A percentile compares a stretch with the other conserved stretches of the same genome.
These are phyloP conservation scores for Hyaloraphidium curvatum DNA, from an alignment of 192 early-diverging fungal genomes.

Conservation along the genomic window DNA sequence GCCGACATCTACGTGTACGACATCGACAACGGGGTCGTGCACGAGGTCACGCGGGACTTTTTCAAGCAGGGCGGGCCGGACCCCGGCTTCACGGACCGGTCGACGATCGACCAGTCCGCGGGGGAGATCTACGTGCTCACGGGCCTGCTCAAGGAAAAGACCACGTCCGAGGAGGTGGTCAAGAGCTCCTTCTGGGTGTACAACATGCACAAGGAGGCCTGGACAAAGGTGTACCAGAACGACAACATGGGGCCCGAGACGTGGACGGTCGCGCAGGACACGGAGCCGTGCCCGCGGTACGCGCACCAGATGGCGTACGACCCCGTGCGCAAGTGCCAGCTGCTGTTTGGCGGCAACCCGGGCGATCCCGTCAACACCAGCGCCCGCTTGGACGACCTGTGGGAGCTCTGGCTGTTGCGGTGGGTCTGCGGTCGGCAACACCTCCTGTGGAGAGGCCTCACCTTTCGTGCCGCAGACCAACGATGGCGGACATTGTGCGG, in stretches of 20 bases:
- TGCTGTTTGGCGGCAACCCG: slow-evolving; percentile 89
- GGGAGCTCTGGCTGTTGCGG: slow-evolving; percentile 52
- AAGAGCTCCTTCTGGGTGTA: slow-evolving; percentile 71
- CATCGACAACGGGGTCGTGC: slow-evolving; percentile 55
- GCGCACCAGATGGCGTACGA: slow-evolving; percentile 89
- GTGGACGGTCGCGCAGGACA: slow-evolving; percentile 24
- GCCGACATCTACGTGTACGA: slow-evolving; percentile 69
- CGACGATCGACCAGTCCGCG: slow-evolving; percentile 54
- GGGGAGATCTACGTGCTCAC: slow-evolving; percentile 75
- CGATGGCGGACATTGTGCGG: slow-evolving; percentile 43
- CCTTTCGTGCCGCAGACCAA: slow-evolving; percentile 22
- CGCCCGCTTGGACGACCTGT: slow-evolving; percentile 50
- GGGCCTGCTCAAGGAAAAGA: slow-evolving; percentile 45
- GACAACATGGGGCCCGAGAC: slow-evolving; percentile 30
- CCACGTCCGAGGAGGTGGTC: slow-evolving; percentile 26
- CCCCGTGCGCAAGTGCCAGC: slow-evolving; percentile 40
- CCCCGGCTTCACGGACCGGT: slow-evolving; percentile 58
- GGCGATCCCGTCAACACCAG: slow-evolving; percentile 38
- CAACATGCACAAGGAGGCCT: slow-evolving; percentile 26
- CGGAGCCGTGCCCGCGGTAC: slow-evolving; percentile 66
- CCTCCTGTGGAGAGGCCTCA: not conserved
- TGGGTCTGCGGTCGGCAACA: slow-evolving; percentile 12
- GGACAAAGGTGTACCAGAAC: slow-evolving; percentile 53
- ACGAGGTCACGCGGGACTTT: slow-evolving; percentile 58
- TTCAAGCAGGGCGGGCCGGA: slow-evolving; percentile 54